Base-by-base conservation (phyloP, 2,329 filamentous ascomycete species). In the Monosporascus sp. region DNA sequence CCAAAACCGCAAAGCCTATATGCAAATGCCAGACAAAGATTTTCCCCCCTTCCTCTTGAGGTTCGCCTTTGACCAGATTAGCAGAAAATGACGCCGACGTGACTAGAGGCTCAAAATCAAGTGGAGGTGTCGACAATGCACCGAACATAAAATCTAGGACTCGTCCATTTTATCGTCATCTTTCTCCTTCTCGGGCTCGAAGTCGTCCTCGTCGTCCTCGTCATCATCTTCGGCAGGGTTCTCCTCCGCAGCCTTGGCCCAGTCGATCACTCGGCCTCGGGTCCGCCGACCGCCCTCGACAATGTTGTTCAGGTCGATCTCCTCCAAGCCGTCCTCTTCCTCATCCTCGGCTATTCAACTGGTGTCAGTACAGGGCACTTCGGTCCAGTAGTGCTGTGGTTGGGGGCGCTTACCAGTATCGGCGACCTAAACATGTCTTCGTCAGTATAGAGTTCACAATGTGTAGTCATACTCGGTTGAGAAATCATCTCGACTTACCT, bases 251-350 rank as follows among this genome's bases (percentile, higher is more conserved):
- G 92, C 92, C 77, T 96, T 91, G 65, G 88, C 88, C 74, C 90
- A 97, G 79, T 97, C 90, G 70, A 97, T 97, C 67, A 85, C 81
- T 72, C 90, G 89, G 68, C 92, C 92, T 67, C 93, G 93, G 58
- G 93, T 97, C 72, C 94, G 93, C 64, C 86, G 83, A 58, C 86
- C 86, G 59, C 79, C 81, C 54, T 75, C 70, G 68, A 97, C 85
- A 70, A 97, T 96, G 81, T 97, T 97, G 70, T 83, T 82, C 53
- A 83, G 77, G 69, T 96, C 90, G 70, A 99, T 97, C 74, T 93
- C 92, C 69, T 95, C 89, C 79, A 96, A 83, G 72, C 89, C 88
- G 66, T 90, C 81, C 54, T 89, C 86, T 51, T 91, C 90, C 45
- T 88, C 87, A 50, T 89, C 64, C 11, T 60, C 88, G 62, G 87